Evolutionary conservation across 352 stramenopile genomes (phyloP).

Genomic region (Phytophthora cryptogea): DNA sequence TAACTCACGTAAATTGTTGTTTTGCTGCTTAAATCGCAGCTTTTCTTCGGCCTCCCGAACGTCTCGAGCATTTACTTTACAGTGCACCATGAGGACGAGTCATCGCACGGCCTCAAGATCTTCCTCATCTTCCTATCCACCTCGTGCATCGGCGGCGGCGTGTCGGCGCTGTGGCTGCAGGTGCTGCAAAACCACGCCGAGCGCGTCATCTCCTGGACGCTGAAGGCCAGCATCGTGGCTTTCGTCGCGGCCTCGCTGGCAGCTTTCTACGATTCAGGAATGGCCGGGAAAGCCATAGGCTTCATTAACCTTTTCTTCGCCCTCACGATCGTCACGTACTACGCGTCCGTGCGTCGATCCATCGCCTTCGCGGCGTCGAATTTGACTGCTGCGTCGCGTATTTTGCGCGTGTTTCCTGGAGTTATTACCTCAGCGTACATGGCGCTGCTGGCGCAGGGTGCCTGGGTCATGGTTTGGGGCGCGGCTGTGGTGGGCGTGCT

Average conservation of each 20-base stretch:
- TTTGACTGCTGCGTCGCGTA: conserved; percentile 65
- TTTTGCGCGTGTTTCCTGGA: conserved; percentile 78
- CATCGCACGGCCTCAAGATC: conserved; percentile 78
- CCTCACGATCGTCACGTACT: conserved; percentile 66
- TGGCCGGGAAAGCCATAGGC: conserved; percentile 76
- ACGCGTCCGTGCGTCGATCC: conserved; percentile 56
- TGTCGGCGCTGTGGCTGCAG: conserved; percentile 80
- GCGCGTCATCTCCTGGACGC: conserved; percentile 72
- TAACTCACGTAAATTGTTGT: conserved; percentile 7
- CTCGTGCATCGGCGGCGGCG: conserved; percentile 59
- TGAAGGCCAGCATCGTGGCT: conserved; percentile 64
- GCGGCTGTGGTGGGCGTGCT: conserved; percentile 75
- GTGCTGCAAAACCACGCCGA: conserved; percentile 75
- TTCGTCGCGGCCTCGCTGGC: conserved; percentile 53
- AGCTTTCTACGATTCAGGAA: conserved; percentile 73
- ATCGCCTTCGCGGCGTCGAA: conserved; percentile 87
- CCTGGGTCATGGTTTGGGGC: conserved; percentile 83
- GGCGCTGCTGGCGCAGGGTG: conserved; percentile 58
- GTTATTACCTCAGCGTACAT: conserved; percentile 70
- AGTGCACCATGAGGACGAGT: conserved; percentile 52
- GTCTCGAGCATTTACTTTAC: conserved; percentile 83
- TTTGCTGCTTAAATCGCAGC: conserved; percentile 33
- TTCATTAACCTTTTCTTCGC: conserved; percentile 86
- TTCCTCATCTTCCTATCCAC: conserved; percentile 72
- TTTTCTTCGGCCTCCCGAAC: conserved; percentile 78